Base-by-base conservation (phyloP, 2,329 filamentous ascomycete species). In the Corynespora cassiicola region DNA sequence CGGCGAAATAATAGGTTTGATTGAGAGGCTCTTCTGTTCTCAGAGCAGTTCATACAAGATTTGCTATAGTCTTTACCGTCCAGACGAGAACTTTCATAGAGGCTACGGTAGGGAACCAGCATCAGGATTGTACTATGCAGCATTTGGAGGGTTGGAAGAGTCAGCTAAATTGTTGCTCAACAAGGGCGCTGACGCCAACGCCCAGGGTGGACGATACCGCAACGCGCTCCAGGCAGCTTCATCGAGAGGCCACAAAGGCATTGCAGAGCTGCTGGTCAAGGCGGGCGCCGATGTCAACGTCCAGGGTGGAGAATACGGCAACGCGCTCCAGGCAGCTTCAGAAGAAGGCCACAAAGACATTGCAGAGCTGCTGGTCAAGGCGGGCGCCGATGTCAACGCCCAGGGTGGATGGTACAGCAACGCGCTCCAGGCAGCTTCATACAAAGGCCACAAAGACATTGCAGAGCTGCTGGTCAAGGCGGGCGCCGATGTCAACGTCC, bases 251-350 rank as follows among this genome's bases (percentile, higher is more conserved):
- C 21, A 54, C 29, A 12, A 45, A 15, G 11, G 37, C 11, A 39
- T 54, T 5, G 54, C 59, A n/a, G 36, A 48, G 36, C 24, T 47
- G 16, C 40, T 61, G 27, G 40, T 63, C 10, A 24, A 49, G 6
- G 31, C 26, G 14, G 45, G 52, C 12, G 54, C 52, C 14, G 22
- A 37, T 32, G 26, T 42, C 15, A 43, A 34, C 23, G 31, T 30
- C 15, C 12, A 36, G 19, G 34, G 33, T 24, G 24, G 37, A 23
- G 41, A 29, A n/a, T n/a, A n/a, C n/a, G n/a, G n/a, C n/a, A n/a
- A n/a, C n/a, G n/a, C n/a, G n/a, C n/a, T 33, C 7, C 17, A 31
- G 14, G 16, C 17, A 19, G 28, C 28, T 31, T 31, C 17, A 31
- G 12, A 7, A 6, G 9, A 9, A 17, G 17, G 28, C 28, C 17